Conservation (phyloP, 177 flowering plant genomes). For the Telopea speciosissima region DNA sequence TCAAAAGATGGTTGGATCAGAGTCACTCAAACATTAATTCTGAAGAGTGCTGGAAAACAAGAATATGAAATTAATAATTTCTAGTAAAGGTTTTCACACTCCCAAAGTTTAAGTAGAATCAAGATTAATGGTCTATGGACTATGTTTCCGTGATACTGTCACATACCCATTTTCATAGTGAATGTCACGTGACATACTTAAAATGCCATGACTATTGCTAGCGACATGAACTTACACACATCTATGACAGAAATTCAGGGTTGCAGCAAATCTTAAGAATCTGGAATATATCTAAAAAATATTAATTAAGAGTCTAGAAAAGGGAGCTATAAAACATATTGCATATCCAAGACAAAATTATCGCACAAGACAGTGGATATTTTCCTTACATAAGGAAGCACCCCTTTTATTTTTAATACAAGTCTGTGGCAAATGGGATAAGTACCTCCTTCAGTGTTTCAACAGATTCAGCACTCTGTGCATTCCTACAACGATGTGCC, state of each 20-base stretch:
- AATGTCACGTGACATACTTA: no score
- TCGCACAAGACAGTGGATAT: neutral
- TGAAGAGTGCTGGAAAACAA: neutral
- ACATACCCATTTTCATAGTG: no score
- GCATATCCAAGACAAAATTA: neutral
- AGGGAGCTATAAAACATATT: neutral
- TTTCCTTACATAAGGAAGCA: neutral
- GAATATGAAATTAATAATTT: no score
- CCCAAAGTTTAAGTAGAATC: neutral
- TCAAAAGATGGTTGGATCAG: neutral
- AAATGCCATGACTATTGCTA: neutral
- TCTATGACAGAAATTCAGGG: no score
- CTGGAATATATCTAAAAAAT: no score
- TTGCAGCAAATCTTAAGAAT: neutral
- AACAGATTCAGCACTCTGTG: slow-evolving; percentile 68
- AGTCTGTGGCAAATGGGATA: neutral
- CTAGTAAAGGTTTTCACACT: neutral
- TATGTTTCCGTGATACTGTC: no score
- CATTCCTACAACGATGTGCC: slow-evolving; percentile 56
- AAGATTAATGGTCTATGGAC: neutral
- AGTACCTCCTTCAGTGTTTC: slow-evolving; percentile 79
- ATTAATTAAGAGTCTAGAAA: neutral
- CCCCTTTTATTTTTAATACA: neutral
- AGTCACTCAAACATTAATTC: neutral
- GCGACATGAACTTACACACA: neutral